A percentile compares a stretch with the other conserved stretches of the same genome.
phyloP scores from a whole-genome alignment of 2,329 filamentous ascomycete species.

The Plectosphaerella cucumerina region DNA sequence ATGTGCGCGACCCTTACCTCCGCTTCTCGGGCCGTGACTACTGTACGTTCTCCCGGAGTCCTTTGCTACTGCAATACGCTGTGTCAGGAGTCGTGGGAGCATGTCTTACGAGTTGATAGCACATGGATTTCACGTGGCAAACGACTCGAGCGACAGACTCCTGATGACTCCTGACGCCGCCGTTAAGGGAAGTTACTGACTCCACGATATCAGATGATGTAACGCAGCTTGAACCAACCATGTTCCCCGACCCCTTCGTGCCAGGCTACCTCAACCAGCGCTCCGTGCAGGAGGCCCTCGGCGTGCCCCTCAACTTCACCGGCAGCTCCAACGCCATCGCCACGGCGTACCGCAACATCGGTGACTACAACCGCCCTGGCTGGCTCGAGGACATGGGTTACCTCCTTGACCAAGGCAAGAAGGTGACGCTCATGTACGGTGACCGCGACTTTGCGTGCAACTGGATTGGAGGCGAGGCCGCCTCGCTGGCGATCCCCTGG shows the following conservation, averaged over 20 bases:
- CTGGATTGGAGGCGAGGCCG: slow-evolving; percentile 45
- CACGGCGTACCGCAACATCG: slow-evolving; percentile 15
- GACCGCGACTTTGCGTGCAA: slow-evolving; percentile 52
- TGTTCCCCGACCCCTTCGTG: slow-evolving; percentile 11
- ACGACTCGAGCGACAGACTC: no score
- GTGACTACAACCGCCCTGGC: slow-evolving; percentile 22
- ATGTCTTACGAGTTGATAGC: no score
- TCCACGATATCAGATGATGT: slow-evolving; percentile 11
- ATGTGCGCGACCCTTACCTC: slow-evolving; percentile 7
- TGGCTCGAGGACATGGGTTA: slow-evolving; percentile 39
- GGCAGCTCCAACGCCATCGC: slow-evolving; percentile 8
- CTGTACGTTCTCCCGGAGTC: neutral
- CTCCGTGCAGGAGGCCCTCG: slow-evolving; percentile 52
- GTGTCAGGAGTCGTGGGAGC: no score
- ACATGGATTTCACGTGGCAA: no score
- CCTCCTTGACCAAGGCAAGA: slow-evolving; percentile 46
- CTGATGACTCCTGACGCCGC: no score
- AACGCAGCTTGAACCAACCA: slow-evolving; percentile 12
- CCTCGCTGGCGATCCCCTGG: slow-evolving; percentile 37
- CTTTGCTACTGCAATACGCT: no score
- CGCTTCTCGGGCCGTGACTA: slow-evolving; percentile 6
- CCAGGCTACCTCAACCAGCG: slow-evolving; percentile 13
- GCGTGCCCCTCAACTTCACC: slow-evolving; percentile 55
- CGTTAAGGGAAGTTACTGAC: no score
- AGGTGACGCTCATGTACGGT: slow-evolving; percentile 56